Percentiles rank a stretch among this genome's conserved stretches.
Conservation (phyloP, 2,329 filamentous ascomycete genomes). For the Trichoderma gracile region DNA sequence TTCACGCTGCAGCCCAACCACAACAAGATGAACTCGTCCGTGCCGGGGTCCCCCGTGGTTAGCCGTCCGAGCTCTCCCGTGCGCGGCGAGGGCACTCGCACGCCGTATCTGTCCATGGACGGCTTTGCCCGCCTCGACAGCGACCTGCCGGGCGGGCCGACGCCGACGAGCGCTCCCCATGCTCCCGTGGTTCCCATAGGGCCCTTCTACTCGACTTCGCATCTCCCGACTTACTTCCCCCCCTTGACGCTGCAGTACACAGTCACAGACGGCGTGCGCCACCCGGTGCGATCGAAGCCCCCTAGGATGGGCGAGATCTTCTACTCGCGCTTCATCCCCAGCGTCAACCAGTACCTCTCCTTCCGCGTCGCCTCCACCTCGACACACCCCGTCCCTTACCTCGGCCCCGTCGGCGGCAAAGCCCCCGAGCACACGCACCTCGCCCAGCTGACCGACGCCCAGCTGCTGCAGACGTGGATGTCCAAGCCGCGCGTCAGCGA, state of each 20-base stretch:
- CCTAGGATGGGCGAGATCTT: conserved; percentile 88
- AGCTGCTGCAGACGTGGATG: conserved; percentile 82
- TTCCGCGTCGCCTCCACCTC: conserved; percentile 81
- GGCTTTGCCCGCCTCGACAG: conserved; percentile 33
- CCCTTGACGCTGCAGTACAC: conserved; percentile 80
- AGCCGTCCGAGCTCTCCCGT: conserved; percentile 58
- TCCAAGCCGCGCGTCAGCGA: conserved; percentile 76
- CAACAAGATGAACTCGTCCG: conserved; percentile 37
- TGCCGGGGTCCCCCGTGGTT: conserved; percentile 52
- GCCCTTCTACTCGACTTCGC: conserved; percentile 78
- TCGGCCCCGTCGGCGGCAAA: conserved; percentile 55
- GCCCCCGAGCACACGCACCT: conserved; percentile 46
- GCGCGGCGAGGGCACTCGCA: conserved; percentile 35
- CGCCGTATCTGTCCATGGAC: conserved; percentile 31
- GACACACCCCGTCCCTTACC: conserved; percentile 61
- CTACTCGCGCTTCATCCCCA: conserved; percentile 84
- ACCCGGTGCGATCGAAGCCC: conserved; percentile 85
- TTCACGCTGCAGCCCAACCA: conserved; percentile 71
- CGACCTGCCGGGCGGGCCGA: conserved; percentile 45
- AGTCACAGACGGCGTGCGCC: conserved; percentile 74
- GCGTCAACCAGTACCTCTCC: conserved; percentile 78
- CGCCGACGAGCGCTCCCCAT: conserved; percentile 38
- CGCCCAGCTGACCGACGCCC: conserved; percentile 51
- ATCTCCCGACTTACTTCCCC: conserved; percentile 88
- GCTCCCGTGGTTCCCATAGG: conserved; percentile 52